Base-by-base conservation (phyloP, 768 basidiomycete species). In the Tulasnella sp. region DNA sequence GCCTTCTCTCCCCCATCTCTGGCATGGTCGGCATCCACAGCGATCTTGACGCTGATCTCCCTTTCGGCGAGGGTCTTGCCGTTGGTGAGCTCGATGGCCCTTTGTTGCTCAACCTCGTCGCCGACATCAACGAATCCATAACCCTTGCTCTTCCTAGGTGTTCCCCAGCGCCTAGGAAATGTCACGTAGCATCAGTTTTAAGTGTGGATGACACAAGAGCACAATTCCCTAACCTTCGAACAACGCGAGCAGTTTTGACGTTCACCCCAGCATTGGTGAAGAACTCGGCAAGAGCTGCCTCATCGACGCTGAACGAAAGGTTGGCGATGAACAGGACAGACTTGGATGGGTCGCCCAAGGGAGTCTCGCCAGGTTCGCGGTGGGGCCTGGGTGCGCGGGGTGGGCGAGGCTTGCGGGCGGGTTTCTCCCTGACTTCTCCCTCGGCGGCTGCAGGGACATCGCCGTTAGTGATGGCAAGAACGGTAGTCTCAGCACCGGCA, bases 71-170 rank as follows among this genome's bases (percentile, higher is more conserved):
- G 75, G 63, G 95, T 86, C 72, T 89, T 90, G 70, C 89, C 92
- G 66, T 93, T 79, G 63, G 93, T 79, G 65, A 82, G 81, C 59
- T 82, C 82, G 64, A 99, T 86, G 55, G 92, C 95, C 76, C 92
- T 91, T 71, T 84, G 72, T 76, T 99, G 95, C 73, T 93, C 84
- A 66, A 83, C 87, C 72, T 92, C 85, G 65, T 76, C 76, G 63
- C 87, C 90, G 64, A 96, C 90, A 67, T 98, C 94, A 69, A 99
- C 95, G 69, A 99, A 99, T 54, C 92, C 95, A 72, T 94, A 98
- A 59, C 95, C 95, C 74, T 95, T 95, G 79, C 87, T 90, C 73
- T 83, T 87, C 71, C 86, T 81, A 68, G 86, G 85, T 44, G 81
- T 80, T 3, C 89, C 90, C 79, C 81, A 90, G 67, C 84, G 82